Conservation (phyloP, 352 stramenopile species). For the Globisporangium megalacanthum region DNA sequence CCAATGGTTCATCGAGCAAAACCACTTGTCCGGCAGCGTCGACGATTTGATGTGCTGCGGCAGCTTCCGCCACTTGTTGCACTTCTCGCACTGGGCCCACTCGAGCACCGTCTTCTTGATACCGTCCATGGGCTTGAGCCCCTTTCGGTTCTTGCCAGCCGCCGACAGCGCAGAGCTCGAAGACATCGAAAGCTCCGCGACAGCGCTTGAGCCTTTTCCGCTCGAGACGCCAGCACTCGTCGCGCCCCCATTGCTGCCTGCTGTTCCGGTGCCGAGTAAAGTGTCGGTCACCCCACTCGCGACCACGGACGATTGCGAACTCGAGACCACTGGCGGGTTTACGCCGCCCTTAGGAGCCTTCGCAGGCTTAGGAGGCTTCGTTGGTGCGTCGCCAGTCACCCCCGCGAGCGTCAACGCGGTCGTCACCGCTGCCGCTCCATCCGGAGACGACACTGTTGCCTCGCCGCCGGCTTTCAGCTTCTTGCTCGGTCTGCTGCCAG, state of each 20-base stretch:
- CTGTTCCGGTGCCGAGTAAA: background rate
- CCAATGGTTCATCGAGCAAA: slow-evolving; percentile 95
- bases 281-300: background rate
- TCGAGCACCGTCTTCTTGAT: slow-evolving; percentile 81
- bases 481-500: slow-evolving; percentile 36
- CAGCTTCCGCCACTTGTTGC: slow-evolving; percentile 95
- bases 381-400: background rate
- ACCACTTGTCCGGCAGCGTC: slow-evolving; percentile 94
- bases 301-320: background rate
- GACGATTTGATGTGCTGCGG: slow-evolving; percentile 89
- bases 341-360: slow-evolving; percentile 9
- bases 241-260: background rate
- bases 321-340: background rate
- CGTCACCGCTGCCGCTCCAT: background rate
- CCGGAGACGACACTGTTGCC: background rate
- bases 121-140: slow-evolving; percentile 7
- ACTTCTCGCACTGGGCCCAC: slow-evolving; percentile 96
- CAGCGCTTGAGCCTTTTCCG: background rate
- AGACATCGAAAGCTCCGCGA: background rate
- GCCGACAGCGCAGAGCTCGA: background rate
- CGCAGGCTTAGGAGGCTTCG: slow-evolving; percentile 5
- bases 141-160: slow-evolving; percentile 12
- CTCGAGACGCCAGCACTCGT: background rate
- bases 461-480: slow-evolving; percentile 27
- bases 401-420: background rate